Evolutionary conservation across 23 red algal genomes (phyloP), one percentile per base, ranked within the genome.

Genomic region (Gracilariopsis chorda): DNA sequence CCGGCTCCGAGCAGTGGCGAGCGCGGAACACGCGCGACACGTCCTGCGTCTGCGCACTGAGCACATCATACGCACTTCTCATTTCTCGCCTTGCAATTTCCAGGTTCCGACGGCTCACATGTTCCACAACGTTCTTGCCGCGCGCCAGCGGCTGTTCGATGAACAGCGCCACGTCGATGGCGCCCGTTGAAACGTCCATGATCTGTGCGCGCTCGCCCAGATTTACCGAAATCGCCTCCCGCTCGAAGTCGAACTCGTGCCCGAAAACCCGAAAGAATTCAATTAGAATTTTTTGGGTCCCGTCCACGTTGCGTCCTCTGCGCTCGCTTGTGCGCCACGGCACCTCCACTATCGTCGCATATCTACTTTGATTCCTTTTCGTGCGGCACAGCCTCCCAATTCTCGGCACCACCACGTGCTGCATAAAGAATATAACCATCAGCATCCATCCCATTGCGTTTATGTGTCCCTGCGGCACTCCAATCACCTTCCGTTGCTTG

Each of bases 391-490:
- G 47, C 17, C 19, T 47, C 11, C 27, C 85, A 25, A 89, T 47
- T 13, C 51, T 45, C 25, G 85, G 85, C 1, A 36, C 35, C 14
- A 19, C 65, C 1, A 89, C 37, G 58, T 89, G 85, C 68, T 89
- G 85, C 51, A 57, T 20, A 42, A 89, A 89, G 48, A 89, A 89
- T 29, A 89, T 89, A 20, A 89, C 85, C 85, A 89, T 89, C 20
- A 78, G 59, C 17, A 58, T 28, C 85, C 85, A 89, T 13, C 85
- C 85, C 65, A 89, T 78, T 1, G 85, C 49, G 34, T 89, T 89
- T 25, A 89, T 89, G 58, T 49, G 69, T 11, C 85, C 85, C 37
- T 77, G 42, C 10, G 44, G 36, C 0, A 78, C 85, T 10, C 85
- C 85, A 17, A 40, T 59, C 47, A 89, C 24, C 57, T 47, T 65